phyloP scores from a whole-genome alignment of 352 stramenopile species.

The Globisporangium megalacanthum region DNA sequence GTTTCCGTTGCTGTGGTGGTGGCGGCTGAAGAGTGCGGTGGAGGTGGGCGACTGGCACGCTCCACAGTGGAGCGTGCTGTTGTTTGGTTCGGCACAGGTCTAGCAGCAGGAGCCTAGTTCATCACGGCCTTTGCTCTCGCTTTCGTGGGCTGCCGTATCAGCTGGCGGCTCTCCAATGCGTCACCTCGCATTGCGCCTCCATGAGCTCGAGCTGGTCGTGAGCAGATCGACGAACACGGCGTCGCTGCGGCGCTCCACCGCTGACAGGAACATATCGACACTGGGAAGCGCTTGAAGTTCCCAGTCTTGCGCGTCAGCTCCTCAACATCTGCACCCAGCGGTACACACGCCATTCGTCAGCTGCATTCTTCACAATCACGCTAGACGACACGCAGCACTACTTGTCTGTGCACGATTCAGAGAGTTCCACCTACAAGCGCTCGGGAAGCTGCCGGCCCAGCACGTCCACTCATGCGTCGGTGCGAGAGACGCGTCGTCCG shows the following conservation, averaged over 20 bases:
- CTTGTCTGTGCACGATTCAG: not conserved
- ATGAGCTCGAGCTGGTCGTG: constrained; percentile 72
- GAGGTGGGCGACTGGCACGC: not conserved
- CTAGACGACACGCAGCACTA: too few species aligned
- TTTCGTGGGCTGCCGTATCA: constrained; percentile 67
- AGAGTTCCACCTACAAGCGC: constrained; percentile 23
- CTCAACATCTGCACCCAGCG: constrained; percentile 60
- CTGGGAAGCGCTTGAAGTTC: constrained; percentile 90
- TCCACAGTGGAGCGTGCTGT: not conserved
- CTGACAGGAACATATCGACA: constrained; percentile 90
- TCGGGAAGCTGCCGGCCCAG: constrained; percentile 63
- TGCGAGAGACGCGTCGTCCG: constrained; percentile 22
- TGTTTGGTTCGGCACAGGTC: not conserved
- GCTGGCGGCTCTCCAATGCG: constrained; percentile 66
- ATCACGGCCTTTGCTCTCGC: constrained; percentile 31
- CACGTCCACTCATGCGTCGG: constrained; percentile 15
- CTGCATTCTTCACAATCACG: not conserved
- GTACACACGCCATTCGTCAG: not conserved
- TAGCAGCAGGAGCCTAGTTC: not conserved
- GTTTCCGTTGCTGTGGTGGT: not conserved
- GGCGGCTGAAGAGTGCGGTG: not conserved
- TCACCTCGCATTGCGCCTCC: constrained; percentile 53
- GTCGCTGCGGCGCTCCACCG: constrained; percentile 67
- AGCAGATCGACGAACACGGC: constrained; percentile 90
- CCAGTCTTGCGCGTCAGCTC: constrained; percentile 91